Percentiles rank a stretch among this genome's conserved stretches.
Conservation (phyloP, 2,329 filamentous ascomycete species). For the Fusarium sp. region DNA sequence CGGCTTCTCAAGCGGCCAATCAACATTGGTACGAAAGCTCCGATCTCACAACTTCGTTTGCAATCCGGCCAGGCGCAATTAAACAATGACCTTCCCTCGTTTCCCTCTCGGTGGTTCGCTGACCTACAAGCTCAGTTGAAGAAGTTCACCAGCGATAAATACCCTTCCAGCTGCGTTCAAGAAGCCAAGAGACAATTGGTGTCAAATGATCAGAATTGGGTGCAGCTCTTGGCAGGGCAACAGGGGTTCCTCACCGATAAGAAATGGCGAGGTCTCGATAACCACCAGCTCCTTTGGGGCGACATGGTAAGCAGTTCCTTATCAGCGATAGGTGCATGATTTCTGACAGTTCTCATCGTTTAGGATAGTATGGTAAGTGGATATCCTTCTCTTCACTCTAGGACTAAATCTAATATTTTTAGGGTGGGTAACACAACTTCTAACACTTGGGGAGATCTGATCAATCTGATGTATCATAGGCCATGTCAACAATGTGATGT, state of each 20-base stretch:
- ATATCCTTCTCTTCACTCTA: accelerated
- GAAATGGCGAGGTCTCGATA: slow-evolving; percentile 18
- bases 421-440: neutral
- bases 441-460: accelerated
- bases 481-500: slow-evolving; percentile 31
- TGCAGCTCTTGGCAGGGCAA: slow-evolving; percentile 14
- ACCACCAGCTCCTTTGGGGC: slow-evolving; percentile 24
- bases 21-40: neutral
- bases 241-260: slow-evolving; percentile 17
- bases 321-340: accelerated
- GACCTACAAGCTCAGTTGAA: slow-evolving; percentile 12
- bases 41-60: neutral
- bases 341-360: neutral
- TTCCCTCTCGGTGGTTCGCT: slow-evolving; percentile 23
- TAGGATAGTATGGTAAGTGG: slow-evolving; percentile 28
- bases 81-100: neutral
- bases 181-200: neutral
- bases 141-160: neutral
- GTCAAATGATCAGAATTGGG: neutral
- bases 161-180: neutral
- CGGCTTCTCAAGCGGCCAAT: neutral
- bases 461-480: neutral
- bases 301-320: slow-evolving; percentile 17
- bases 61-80: neutral
- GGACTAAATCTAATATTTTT: neutral